Conservation (phyloP, 2,329 filamentous ascomycete species). For the Ophiocordyceps australis region DNA sequence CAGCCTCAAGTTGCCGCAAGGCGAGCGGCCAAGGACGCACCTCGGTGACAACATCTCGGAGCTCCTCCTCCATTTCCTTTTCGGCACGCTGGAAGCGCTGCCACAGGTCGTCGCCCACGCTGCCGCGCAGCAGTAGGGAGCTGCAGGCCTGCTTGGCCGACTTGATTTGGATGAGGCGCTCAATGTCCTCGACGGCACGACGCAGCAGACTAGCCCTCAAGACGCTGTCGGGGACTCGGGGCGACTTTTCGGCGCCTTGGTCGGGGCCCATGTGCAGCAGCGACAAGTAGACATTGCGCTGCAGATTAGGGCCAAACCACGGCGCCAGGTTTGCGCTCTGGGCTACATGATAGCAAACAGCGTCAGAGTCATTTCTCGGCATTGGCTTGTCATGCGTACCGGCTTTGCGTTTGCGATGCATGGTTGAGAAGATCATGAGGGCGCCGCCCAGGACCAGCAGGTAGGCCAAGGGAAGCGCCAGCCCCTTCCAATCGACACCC, state of each 20-base stretch:
- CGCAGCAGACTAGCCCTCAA: constrained; percentile 77
- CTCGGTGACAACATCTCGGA: constrained; percentile 86
- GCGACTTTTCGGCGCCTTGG: constrained; percentile 44
- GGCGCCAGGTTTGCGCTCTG: constrained; percentile 74
- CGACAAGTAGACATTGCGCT: constrained; percentile 88
- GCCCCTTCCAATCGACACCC: constrained; percentile 58
- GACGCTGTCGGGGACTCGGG: constrained; percentile 62
- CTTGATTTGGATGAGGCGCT: constrained; percentile 75
- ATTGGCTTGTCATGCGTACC: too few relatives aligned
- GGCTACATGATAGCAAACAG: constrained; percentile 29
- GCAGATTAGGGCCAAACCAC: constrained; percentile 84
- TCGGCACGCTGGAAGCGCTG: constrained; percentile 82
- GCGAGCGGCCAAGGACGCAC: constrained; percentile 22
- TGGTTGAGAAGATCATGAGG: constrained; percentile 75
- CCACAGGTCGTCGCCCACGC: constrained; percentile 91
- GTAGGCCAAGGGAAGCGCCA: constrained; percentile 78
- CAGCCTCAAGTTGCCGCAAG: not conserved
- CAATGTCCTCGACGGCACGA: constrained; percentile 83
- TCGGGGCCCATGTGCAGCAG: constrained; percentile 62
- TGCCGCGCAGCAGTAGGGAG: constrained; percentile 69
- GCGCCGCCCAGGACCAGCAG: constrained; percentile 74
- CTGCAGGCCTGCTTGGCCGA: constrained; percentile 77
- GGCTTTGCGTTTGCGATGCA: constrained; percentile 87
- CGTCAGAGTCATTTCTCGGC: too few relatives aligned
- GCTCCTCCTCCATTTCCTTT: constrained; percentile 93